These are phyloP conservation scores for Porphyrellus cyaneotinctus DNA, from an alignment of 768 basidiomycete species.

Conservation along the genomic window DNA sequence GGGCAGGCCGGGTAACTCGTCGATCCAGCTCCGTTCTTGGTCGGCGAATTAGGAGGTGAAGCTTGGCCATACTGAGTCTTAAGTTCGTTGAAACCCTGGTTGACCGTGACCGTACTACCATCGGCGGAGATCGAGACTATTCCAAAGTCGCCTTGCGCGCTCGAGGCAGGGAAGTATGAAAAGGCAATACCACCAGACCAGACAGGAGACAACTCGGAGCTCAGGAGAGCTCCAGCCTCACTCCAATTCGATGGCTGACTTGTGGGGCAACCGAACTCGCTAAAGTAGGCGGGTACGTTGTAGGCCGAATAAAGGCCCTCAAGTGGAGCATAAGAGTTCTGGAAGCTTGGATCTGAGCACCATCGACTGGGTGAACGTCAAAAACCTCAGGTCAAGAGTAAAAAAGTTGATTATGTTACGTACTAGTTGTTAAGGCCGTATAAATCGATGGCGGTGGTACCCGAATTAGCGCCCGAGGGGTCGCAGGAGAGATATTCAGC, in stretches of 20 bases:
- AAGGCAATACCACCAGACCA: slow-evolving; percentile 91
- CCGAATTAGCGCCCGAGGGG: slow-evolving; percentile 47
- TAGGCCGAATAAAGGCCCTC: slow-evolving; percentile 55
- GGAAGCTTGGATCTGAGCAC: slow-evolving; percentile 68
- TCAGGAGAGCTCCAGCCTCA: slow-evolving; percentile 71
- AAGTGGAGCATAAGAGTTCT: slow-evolving; percentile 51
- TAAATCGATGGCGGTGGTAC: slow-evolving; percentile 67
- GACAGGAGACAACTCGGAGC: slow-evolving; percentile 64
- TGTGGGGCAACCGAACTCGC: slow-evolving; percentile 78
- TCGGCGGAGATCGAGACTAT: slow-evolving; percentile 75
- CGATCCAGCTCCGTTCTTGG: slow-evolving; percentile 49
- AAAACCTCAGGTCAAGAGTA: not conserved
- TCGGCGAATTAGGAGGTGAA: slow-evolving; percentile 60
- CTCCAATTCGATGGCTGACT: slow-evolving; percentile 68
- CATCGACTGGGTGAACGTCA: slow-evolving; percentile 53
- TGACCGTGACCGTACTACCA: slow-evolving; percentile 60
- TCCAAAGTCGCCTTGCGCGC: slow-evolving; percentile 72
- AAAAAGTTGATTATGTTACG: slow-evolving; percentile 26
- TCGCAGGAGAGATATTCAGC: slow-evolving; percentile 84
- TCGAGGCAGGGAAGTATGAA: slow-evolving; percentile 83
- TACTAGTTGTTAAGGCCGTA: slow-evolving; percentile 88
- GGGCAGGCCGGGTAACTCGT: slow-evolving; percentile 61
- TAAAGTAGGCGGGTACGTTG: slow-evolving; percentile 85
- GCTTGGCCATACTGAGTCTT: slow-evolving; percentile 55
- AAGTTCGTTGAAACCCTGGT: slow-evolving; percentile 65